Conservation (phyloP, 2,329 filamentous ascomycete species). For the Paecilomyces variotii region DNA sequence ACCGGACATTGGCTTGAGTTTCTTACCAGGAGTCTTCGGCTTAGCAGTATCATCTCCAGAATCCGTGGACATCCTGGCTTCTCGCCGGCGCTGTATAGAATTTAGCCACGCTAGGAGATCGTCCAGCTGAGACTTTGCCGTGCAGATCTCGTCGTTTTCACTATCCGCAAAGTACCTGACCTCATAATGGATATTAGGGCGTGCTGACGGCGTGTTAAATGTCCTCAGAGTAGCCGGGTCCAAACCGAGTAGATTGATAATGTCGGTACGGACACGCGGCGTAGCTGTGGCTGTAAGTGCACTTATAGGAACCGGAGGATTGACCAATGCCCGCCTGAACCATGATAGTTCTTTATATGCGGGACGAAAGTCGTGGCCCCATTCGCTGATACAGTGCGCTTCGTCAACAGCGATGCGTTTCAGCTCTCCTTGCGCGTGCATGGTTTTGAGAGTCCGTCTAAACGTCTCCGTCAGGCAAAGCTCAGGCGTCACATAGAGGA, state of each 20-base stretch:
- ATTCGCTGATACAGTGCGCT: slow-evolving; percentile 95
- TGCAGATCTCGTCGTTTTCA: slow-evolving; percentile 19
- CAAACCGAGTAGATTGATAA: slow-evolving; percentile 66
- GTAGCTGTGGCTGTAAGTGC: slow-evolving; percentile 91
- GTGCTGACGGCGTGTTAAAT: slow-evolving; percentile 76
- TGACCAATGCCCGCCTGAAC: slow-evolving; percentile 59
- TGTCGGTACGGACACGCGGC: slow-evolving; percentile 68
- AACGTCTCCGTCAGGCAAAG: slow-evolving; percentile 72
- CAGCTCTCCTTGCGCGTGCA: slow-evolving; percentile 76
- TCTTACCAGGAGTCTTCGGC: slow-evolving; percentile 7
- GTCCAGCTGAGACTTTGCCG: slow-evolving; percentile 59
- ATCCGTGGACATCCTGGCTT: slow-evolving; percentile 38
- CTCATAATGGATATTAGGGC: slow-evolving; percentile 85
- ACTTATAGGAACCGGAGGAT: slow-evolving; percentile 81
- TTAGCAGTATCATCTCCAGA: slow-evolving; percentile 20
- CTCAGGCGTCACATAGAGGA: slow-evolving; percentile 92
- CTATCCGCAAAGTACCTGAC: slow-evolving; percentile 53
- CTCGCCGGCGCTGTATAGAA: slow-evolving; percentile 61
- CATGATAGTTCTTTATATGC: slow-evolving; percentile 81
- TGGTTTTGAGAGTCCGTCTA: slow-evolving; percentile 61
- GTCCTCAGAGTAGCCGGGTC: slow-evolving; percentile 55
- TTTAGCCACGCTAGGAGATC: slow-evolving; percentile 73
- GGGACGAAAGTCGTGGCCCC: slow-evolving; percentile 95
- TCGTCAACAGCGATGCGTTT: slow-evolving; percentile 85
- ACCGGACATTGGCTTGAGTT: slow-evolving; percentile 32